Percentiles rank a stretch among this genome's conserved stretches.
These are phyloP conservation scores for Rhynchospora breviuscula DNA, from an alignment of 176 grass and related monocot genomes.

Conservation along the genomic window DNA sequence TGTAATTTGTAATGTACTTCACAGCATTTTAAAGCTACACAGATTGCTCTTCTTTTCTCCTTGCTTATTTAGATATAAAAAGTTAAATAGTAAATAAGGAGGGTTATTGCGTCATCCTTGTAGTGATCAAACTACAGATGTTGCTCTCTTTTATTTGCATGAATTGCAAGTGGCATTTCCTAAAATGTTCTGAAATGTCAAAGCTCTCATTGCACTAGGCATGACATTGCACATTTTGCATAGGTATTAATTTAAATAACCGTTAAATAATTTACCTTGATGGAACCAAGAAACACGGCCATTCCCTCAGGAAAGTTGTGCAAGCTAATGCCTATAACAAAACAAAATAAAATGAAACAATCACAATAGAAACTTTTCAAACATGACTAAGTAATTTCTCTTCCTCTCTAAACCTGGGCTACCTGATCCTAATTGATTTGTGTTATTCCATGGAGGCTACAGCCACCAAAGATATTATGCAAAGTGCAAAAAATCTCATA, in stretches of 20 bases:
- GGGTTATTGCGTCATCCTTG: not conserved
- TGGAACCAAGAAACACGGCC: slow-evolving; percentile 90
- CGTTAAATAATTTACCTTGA: slow-evolving; percentile 55
- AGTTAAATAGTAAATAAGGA: not conserved
- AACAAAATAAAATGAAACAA: slow-evolving; percentile 26
- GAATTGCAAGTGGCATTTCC: not conserved
- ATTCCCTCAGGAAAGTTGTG: slow-evolving; percentile 96
- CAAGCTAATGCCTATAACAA: slow-evolving; percentile 74
- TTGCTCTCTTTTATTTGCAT: not conserved
- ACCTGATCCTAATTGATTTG: not conserved
- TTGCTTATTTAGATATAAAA: not conserved
- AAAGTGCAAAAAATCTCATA: not conserved
- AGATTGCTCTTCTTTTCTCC: not conserved
- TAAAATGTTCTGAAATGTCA: not conserved
- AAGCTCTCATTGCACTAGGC: not conserved
- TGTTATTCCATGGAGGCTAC: not conserved
- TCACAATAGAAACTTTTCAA: slow-evolving; percentile 4
- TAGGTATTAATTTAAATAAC: not conserved
- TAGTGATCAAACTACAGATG: slow-evolving; percentile 1
- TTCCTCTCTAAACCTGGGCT: not conserved
- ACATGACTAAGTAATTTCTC: not conserved
- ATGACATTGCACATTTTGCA: not conserved
- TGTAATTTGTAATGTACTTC: not conserved
- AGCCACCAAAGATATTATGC: not conserved
- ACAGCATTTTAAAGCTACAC: not conserved